Evolutionary conservation across 2,329 filamentous ascomycete species (phyloP), one percentile per base, ranked within the genome.

Genomic region (Aphanoascus verrucosus): DNA sequence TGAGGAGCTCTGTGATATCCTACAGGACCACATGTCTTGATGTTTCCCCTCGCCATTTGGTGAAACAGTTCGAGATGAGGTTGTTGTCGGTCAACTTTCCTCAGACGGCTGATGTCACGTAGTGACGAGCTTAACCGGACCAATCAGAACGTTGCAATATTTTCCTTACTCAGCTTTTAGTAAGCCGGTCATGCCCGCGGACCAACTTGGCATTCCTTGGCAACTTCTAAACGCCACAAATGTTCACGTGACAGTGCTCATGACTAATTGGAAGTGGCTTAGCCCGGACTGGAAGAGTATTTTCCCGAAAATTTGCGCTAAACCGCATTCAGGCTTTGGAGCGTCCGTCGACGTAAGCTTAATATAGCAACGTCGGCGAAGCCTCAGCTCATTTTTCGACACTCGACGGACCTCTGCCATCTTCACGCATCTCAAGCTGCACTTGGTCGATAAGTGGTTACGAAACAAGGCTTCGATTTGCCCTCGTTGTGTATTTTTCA

Each of bases 271-370:
- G 14, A 44, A 23, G 3, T n/a, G n/a, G n/a, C 23, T 7, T 28
- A 7, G 23, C n/a, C 23, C n/a, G 2, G 23, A 6, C 12, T n/a
- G 31, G 46, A 23, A 23, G 1, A 49, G 23, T 38, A 38, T 2
- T 38, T 12, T n/a, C 5, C 31, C 46, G 32, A 40, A 12, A 23
- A n/a, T 2, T n/a, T 11, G 23, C 15, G 38, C 49, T 51, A 51
- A 51, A 40, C 49, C 49, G 15, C 32, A 44, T 44, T 43, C n/a
- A 28, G 49, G 11, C 11, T 1, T 9, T 50, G 40, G 12, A 23
- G 40, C 31, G 49, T n/a, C 40, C 14, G 19, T 17, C 37, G 35
- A 51, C 49, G 49, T 51, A 51, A 51, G 49, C 49, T 35, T 41
- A 34, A 17, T 28, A 49, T 20, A 19, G 17, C 35, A 15, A 32